Conservation (phyloP, 345 rosid species). For the Brassica carinata region DNA sequence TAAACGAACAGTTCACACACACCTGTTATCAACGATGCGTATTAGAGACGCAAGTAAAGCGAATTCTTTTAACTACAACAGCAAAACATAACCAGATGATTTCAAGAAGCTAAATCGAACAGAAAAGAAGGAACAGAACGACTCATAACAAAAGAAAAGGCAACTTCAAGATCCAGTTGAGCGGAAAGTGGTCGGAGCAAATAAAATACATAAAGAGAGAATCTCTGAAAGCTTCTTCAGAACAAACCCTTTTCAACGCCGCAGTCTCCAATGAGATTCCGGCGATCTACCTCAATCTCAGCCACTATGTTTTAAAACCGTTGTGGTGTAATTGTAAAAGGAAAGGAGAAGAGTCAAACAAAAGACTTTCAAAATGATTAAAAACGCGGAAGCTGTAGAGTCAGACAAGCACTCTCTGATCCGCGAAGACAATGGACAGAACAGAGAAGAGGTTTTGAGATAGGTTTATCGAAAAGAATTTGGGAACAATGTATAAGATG, state of each 20-base stretch:
- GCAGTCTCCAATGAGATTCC: conserved; percentile 28
- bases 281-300: conserved; percentile 28
- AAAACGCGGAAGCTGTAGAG: too few relatives aligned
- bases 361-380: conserved; percentile 20
- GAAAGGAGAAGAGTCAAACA: conserved; percentile 28
- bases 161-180: conserved; percentile 28
- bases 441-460: neutral
- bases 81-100: neutral
- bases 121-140: neutral
- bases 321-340: conserved; percentile 23
- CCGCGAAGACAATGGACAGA: conserved; percentile 15
- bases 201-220: conserved; percentile 13
- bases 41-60: conserved; percentile 20
- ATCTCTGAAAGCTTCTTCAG: too few relatives aligned
- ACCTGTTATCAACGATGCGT: conserved; percentile 8
- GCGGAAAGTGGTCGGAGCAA: neutral
- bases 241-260: conserved; percentile 30
- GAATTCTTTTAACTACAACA: neutral
- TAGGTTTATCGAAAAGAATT: neutral
- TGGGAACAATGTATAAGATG: neutral
- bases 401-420: conserved; percentile 31
- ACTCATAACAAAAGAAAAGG: neutral
- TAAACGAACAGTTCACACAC: neutral
- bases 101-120: neutral
- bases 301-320: conserved; percentile 12